Conservation (phyloP, 208 protist genomes). For the Endotrypanum monterogeii region DNA sequence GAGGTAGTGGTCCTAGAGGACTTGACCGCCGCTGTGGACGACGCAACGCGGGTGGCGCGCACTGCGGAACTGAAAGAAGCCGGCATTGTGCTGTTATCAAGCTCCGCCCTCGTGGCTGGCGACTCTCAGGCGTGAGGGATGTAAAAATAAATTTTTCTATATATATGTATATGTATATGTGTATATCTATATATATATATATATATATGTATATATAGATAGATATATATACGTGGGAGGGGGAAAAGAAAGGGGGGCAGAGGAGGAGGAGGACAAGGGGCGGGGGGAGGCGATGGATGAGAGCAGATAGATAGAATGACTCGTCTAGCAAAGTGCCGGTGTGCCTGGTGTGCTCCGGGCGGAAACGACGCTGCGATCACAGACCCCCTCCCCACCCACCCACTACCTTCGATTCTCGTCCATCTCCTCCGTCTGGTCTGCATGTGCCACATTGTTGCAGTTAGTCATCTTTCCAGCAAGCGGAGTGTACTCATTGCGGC, state of each 20-base stretch:
- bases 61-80: conserved; percentile 11
- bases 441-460: background rate
- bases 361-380: background rate
- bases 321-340: background rate
- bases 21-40: conserved; percentile 37
- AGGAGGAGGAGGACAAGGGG: background rate
- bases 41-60: background rate
- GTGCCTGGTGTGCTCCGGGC: background rate
- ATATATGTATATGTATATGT: too few relatives aligned
- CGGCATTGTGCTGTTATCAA: conserved; percentile 2
- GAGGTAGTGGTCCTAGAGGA: conserved; percentile 63
- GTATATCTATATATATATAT: too few relatives aligned
- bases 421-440: background rate
- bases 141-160: too few relatives aligned
- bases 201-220: too few relatives aligned
- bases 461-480: too few relatives aligned
- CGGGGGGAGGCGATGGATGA: background rate
- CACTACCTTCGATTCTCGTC: background rate
- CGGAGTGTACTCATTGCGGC: too few relatives aligned
- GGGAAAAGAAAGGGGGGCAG: too few relatives aligned
- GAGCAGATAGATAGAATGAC: background rate
- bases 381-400: background rate
- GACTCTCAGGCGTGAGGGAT: background rate
- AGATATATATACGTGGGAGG: too few relatives aligned
- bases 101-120: background rate